Conservation (phyloP, 352 stramenopile genomes). For the Pythium diclinum region DNA sequence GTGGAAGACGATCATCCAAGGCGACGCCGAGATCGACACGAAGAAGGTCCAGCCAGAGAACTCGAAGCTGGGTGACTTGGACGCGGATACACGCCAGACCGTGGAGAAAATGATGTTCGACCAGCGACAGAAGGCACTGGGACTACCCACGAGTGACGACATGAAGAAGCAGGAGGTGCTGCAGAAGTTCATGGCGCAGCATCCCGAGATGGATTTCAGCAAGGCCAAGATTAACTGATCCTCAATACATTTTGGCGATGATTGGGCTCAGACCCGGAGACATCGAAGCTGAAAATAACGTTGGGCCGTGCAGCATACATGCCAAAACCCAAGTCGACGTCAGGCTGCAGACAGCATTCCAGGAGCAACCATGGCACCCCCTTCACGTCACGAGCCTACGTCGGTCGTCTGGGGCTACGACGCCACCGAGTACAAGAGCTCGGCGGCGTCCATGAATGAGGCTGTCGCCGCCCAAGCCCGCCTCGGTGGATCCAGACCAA, state of each 20-base stretch:
- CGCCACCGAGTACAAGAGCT: constrained; percentile 50
- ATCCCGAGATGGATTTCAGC: constrained; percentile 99
- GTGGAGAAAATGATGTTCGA: constrained; percentile 99
- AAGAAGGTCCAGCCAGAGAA: constrained; percentile 99
- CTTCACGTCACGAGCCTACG: constrained; percentile 41
- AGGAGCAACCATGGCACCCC: constrained; percentile 15
- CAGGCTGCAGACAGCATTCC: neutral
- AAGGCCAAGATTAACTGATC: constrained; percentile 96
- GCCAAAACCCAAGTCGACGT: neutral
- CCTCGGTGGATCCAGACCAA: constrained; percentile 2
- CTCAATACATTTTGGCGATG: constrained; percentile 11
- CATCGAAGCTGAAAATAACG: neutral
- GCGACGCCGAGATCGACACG: constrained; percentile 97
- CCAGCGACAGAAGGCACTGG: constrained; percentile 96
- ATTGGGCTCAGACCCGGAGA: constrained; percentile 6
- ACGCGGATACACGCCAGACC: constrained; percentile 97
- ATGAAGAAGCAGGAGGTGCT: constrained; percentile 97
- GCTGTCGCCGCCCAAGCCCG: constrained; percentile 25
- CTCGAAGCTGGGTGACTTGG: constrained; percentile 96
- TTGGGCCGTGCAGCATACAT: neutral
- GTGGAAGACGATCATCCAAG: constrained; percentile 96
- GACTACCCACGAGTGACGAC: constrained; percentile 96
- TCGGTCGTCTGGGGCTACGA: constrained; percentile 68
- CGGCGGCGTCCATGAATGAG: constrained; percentile 44
- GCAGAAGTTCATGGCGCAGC: constrained; percentile 98